Base-by-base conservation (phyloP, 176 grass and related monocot genomes). In the Carex kokanica region DNA sequence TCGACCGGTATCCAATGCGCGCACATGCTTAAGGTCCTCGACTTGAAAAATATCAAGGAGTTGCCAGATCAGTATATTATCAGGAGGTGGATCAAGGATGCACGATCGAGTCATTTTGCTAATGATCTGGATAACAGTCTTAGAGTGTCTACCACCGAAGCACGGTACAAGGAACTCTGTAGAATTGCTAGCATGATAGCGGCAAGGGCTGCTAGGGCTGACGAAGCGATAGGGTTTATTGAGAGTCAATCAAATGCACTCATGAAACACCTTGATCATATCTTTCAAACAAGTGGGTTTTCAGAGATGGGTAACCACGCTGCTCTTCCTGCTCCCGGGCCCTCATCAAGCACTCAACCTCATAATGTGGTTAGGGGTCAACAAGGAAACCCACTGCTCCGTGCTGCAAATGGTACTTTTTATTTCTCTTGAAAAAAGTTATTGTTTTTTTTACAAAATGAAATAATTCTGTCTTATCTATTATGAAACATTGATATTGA, bases 41-140 rank as follows among this genome's bases (percentile, higher is more conserved):
- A 97, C 82, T 86, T 97, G 67, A 93, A 93, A 81, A 97, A 97
- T 88, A 90, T 97, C n/a, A 97, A 97, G 86, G 94, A 93, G 84
- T 82, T 97, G 54, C 91, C 89, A 60, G 86, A 90, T 53, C 91
- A 93, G 59, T 97, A 97, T 58, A 97, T 97, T 84, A 86, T 97
- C 80, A 97, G 89, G 78, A 93, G 94, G 84, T 97, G 94, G 94
- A 88, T 83, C 31, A 93, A 93, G 88, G 91, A 97, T 75, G 91
- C 94, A 11, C 85, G 87, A 72, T 87, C 78, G 45, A 43, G 69
- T 70, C 87, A 78, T 84, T 78, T 87, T 53, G 78, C 80, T 31
- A 88, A 78, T 73, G 86, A 85, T 38, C 83, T 79, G 41, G 84
- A 77, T 77, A 77, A 23, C 38, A 77, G 56, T 47, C 6, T 82